A percentile compares a stretch with the other conserved stretches of the same genome.
These are phyloP conservation scores for Paxillus rubicundulus DNA, from an alignment of 768 basidiomycete genomes.

Conservation along the genomic window DNA sequence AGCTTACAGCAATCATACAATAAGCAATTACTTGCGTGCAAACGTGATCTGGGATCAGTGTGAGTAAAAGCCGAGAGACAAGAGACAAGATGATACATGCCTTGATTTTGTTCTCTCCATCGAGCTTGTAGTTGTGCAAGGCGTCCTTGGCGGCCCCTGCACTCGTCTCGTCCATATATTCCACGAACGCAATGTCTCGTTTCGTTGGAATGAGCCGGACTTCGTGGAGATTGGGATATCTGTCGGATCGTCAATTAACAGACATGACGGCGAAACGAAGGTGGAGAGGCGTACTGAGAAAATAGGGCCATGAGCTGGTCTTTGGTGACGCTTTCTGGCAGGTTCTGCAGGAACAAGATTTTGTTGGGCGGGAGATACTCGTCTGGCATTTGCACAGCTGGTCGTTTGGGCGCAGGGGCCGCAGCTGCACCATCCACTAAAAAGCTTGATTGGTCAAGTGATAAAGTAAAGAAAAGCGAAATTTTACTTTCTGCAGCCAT, in stretches of 20 bases:
- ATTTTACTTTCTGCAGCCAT: slow-evolving; percentile 73
- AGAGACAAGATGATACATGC: slow-evolving; percentile 37
- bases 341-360: slow-evolving; percentile 96
- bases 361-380: slow-evolving; percentile 99
- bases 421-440: slow-evolving; percentile 70
- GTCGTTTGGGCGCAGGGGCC: slow-evolving; percentile 67
- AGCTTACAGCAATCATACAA: slow-evolving; percentile 28
- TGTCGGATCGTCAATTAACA: slow-evolving; percentile 28
- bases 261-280: neutral
- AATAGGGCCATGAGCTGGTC: slow-evolving; percentile 90
- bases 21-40: slow-evolving; percentile 59
- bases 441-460: slow-evolving; percentile 2
- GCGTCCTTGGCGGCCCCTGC: slow-evolving; percentile 93
- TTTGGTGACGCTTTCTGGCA: slow-evolving; percentile 90
- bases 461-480: slow-evolving; percentile 2
- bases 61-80: slow-evolving; percentile 3
- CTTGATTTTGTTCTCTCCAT: slow-evolving; percentile 99
- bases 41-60: slow-evolving; percentile 57
- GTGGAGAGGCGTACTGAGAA: slow-evolving; percentile 64
- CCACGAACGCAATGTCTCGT: slow-evolving; percentile 98
- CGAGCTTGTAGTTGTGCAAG: slow-evolving; percentile 95
- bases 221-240: slow-evolving; percentile 94
- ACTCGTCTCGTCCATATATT: slow-evolving; percentile 90
- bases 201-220: slow-evolving; percentile 98
- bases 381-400: slow-evolving; percentile 96